These are phyloP conservation scores for Cladosporium sphaerospermum DNA, from an alignment of 2,329 filamentous ascomycete genomes.

Conservation along the genomic window DNA sequence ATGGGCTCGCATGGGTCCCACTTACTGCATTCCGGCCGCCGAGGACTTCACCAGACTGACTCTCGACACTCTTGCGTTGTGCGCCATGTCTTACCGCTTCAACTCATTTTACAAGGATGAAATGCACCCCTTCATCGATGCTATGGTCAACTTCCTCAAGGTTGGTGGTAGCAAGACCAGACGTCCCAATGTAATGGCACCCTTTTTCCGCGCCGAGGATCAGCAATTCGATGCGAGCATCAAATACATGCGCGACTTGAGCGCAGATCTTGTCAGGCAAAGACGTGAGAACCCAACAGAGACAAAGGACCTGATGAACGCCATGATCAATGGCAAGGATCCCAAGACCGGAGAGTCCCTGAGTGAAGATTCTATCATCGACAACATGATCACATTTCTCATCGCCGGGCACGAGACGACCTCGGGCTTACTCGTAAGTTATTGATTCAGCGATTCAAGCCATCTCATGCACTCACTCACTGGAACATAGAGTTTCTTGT, in stretches of 20 bases:
- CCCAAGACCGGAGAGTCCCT: slow-evolving; percentile 61
- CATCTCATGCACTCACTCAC: neutral
- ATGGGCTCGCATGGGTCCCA: slow-evolving; percentile 44
- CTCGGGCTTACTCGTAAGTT: slow-evolving; percentile 52
- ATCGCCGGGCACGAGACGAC: slow-evolving; percentile 68
- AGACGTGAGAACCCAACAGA: slow-evolving; percentile 50
- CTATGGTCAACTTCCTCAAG: slow-evolving; percentile 59
- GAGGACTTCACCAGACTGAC: slow-evolving; percentile 69
- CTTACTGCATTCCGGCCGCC: slow-evolving; percentile 51
- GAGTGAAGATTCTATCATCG: slow-evolving; percentile 55
- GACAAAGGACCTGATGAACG: slow-evolving; percentile 61
- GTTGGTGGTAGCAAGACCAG: slow-evolving; percentile 47
- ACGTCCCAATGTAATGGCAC: slow-evolving; percentile 38
- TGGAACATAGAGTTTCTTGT: slow-evolving; percentile 42
- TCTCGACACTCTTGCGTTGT: slow-evolving; percentile 65
- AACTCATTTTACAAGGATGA: slow-evolving; percentile 66
- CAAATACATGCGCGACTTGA: slow-evolving; percentile 47
- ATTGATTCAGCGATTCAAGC: neutral
- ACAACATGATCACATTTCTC: slow-evolving; percentile 64
- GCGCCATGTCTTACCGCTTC: slow-evolving; percentile 66
- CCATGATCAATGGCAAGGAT: slow-evolving; percentile 64
- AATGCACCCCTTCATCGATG: slow-evolving; percentile 62
- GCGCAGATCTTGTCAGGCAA: slow-evolving; percentile 54
- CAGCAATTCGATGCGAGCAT: slow-evolving; percentile 52
- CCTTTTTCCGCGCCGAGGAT: slow-evolving; percentile 36